Evolutionary conservation across 2,329 filamentous ascomycete species (phyloP).

Genomic region (Teratosphaeria gauchensis): DNA sequence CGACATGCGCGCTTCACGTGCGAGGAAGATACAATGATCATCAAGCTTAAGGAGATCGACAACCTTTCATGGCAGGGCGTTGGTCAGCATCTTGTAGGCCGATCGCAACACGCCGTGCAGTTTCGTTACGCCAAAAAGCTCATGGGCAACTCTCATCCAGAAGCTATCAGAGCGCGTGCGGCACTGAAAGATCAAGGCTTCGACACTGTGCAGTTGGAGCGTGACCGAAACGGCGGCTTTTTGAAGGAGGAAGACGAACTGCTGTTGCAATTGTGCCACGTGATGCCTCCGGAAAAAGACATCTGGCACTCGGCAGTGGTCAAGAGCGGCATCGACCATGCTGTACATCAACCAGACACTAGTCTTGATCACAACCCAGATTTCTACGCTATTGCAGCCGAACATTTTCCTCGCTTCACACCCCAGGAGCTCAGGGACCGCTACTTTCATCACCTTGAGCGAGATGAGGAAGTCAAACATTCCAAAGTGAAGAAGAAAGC

Average conservation of each 20-base stretch:
- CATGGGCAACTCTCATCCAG: background rate
- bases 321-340: background rate
- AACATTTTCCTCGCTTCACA: background rate
- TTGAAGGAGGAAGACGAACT: slow-evolving; percentile 26
- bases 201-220: background rate
- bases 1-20: slow-evolving; percentile 1
- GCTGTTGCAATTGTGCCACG: slow-evolving; percentile 22
- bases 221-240: slow-evolving; percentile 14
- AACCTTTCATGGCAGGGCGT: slow-evolving; percentile 26
- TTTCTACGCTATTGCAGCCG: background rate
- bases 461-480: background rate
- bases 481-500: background rate
- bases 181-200: slow-evolving; percentile 9
- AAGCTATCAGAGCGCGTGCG: slow-evolving; percentile 2
- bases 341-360: background rate
- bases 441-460: background rate
- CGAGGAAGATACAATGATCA: slow-evolving; percentile 22
- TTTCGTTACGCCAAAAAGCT: slow-evolving; percentile 8
- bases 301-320: background rate
- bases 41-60: slow-evolving; percentile 33
- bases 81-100: slow-evolving; percentile 20
- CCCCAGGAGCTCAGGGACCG: background rate
- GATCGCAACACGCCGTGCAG: slow-evolving; percentile 15
- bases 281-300: background rate
- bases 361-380: background rate